phyloP scores from a whole-genome alignment of 352 stramenopile genomes.

The Albugo candida region DNA sequence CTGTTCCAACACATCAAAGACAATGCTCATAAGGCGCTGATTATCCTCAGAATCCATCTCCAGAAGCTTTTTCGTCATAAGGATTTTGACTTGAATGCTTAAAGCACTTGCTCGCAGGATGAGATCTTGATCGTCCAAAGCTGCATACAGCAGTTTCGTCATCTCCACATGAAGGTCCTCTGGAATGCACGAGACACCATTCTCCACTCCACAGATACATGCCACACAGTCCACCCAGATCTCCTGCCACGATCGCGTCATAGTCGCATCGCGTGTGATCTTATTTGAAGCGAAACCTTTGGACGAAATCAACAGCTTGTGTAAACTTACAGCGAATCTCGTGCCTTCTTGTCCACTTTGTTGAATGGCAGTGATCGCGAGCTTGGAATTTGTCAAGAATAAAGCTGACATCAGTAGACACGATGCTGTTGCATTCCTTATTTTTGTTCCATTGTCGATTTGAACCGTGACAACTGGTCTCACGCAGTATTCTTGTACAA shows the following conservation, averaged over 20 bases:
- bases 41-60: slow-evolving; percentile 10
- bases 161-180: slow-evolving; percentile 49
- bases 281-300: slow-evolving; percentile 15
- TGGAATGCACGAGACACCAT: slow-evolving; percentile 41
- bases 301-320: slow-evolving; percentile 43
- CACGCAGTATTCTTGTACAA: slow-evolving; percentile 52
- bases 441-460: slow-evolving; percentile 17
- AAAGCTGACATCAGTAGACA: slow-evolving; percentile 54
- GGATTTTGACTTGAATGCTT: slow-evolving; percentile 70
- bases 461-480: slow-evolving; percentile 28
- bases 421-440: slow-evolving; percentile 36
- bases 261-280: no score
- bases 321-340: slow-evolving; percentile 20
- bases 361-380: slow-evolving; percentile 53
- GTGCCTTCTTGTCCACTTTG: slow-evolving; percentile 32
- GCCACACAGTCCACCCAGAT: slow-evolving; percentile 68
- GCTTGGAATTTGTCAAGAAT: slow-evolving; percentile 67
- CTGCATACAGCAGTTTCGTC: slow-evolving; percentile 44
- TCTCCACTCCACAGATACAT: slow-evolving; percentile 56
- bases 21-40: slow-evolving; percentile 33
- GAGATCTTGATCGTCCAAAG: slow-evolving; percentile 23
- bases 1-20: slow-evolving; percentile 54
- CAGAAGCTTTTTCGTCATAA: slow-evolving; percentile 57
- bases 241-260: slow-evolving; percentile 21
- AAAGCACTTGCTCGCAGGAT: slow-evolving; percentile 52